Evolutionary conservation across 2,329 filamentous ascomycete species (phyloP), one percentile per base, ranked within the genome.

Genomic region (Alternaria sp.): DNA sequence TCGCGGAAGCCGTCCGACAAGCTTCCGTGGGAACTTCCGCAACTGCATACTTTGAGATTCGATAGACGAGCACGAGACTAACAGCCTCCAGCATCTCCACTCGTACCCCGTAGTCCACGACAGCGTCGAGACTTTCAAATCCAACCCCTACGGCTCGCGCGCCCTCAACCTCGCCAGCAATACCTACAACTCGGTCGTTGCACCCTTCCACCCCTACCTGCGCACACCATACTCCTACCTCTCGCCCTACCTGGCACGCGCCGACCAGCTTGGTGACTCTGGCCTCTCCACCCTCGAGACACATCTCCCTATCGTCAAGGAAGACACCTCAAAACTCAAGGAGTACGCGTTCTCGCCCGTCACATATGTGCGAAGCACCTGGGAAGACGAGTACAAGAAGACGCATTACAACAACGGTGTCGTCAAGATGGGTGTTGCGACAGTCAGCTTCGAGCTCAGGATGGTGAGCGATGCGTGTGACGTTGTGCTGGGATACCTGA

Each of bases 41-140:
- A 7, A 44, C 54, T 51, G 54, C 36, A 36, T 21, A 21, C 17
- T 23, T 36, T 51, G 17, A 23, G 17, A 10, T 23, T 12, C 19
- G 8, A 21, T 15, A 21, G 8, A 17, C 15, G 30, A 49, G 9
- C 23, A 49, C 21, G 11, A 21, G 52, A 40, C 67, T 69, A 62
- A 68, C 58, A 7, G 26, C 19, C 25, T 23, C 44, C 72, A 97
- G 93, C 94, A 97, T 79, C 86, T 97, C 67, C 86, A 89, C 72
- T 90, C 90, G 69, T 97, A 97, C 82, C 95, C 95, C 44, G 82
- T 96, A 69, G 87, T 97, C 77, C 88, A 88, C 77, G 93, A 97
- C 80, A 84, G 89, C 75, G 88, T 97, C 81, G 84, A 88, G 65
- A 89, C 88, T 77, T 90, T 96, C 87, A 92, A 93, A 82, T 84